Evolutionary conservation across 345 rosid species (phyloP), one percentile per base, ranked within the genome.

Genomic region (Camelina neglecta): DNA sequence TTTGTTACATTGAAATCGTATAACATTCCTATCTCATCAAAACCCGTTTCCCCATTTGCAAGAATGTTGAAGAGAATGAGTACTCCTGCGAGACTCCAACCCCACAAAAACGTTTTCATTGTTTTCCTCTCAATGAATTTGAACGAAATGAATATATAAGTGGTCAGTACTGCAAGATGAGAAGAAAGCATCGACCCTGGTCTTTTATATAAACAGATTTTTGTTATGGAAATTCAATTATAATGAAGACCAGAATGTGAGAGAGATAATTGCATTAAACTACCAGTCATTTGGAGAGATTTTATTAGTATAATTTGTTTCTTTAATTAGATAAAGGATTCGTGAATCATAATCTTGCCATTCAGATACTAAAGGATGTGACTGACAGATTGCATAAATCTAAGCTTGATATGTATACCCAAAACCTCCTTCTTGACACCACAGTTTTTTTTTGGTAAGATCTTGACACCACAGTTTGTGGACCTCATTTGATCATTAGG

Each of bases 61-160:
- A 67, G 47, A 39, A 59, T 58, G 53, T n/a, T 51, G 10, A 75
- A 36, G 78, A 75, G 42, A 57, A 60, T 24, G 15, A 74, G 72
- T 35, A 8, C 2, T 58, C 73, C 67, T 36, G 16, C 61, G 13
- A 75, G 39, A 75, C 73, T 67, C 67, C 49, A 71, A 60, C 51
- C 26, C 79, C 68, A 29, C 58, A 29, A 67, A 75, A 39, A 0
- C 31, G 36, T 41, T 38, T 67, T 49, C 73, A 75, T 75, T 44
- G 48, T 44, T 13, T 48, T 10, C 59, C 15, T 74, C 78, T 36
- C 16, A 11, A 3, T 53, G 33, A 24, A 24, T 58, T 16, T 60
- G 11, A 64, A 42, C 63, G 61, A 51, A 33, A 56, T 13, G 41
- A 45, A 4, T 10, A 44, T 75, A 41, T n/a, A 18, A 38, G 29